Evolutionary conservation across 2,329 filamentous ascomycete species (phyloP).

Genomic region (Amauroascus niger): DNA sequence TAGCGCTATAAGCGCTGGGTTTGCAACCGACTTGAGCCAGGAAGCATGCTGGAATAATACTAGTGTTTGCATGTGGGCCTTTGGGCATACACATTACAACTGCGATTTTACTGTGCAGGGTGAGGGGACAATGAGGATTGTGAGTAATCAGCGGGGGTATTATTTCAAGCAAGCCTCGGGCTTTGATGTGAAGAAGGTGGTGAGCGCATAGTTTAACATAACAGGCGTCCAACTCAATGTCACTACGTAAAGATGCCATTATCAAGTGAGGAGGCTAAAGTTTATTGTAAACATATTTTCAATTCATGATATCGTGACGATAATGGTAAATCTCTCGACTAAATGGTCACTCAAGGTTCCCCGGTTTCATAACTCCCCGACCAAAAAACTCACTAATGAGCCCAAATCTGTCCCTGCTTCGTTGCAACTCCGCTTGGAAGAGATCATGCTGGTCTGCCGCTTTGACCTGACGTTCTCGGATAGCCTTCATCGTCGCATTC

Average conservation of each 20-base stretch:
- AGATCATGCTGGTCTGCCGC: constrained; percentile 78
- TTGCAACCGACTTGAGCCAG: constrained; percentile 35
- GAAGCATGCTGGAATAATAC: constrained; percentile 34
- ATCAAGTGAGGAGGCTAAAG: too few species aligned
- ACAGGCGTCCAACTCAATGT: too few species aligned
- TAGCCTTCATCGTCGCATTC: constrained; percentile 80
- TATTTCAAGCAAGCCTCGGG: constrained; percentile 30
- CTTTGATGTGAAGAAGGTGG: constrained; percentile 27
- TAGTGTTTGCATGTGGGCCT: constrained; percentile 38
- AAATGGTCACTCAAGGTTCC: constrained; percentile 7
- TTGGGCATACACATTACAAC: constrained; percentile 43
- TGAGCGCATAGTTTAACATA: too few species aligned
- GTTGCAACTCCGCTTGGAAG: constrained; percentile 69
- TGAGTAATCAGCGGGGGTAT: constrained; percentile 30
- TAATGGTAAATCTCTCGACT: background rate
- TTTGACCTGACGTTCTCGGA: constrained; percentile 76
- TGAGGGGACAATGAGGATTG: constrained; percentile 28
- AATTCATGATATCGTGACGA: background rate
- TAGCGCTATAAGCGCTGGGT: constrained; percentile 31
- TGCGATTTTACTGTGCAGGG: constrained; percentile 28
- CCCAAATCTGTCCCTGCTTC: constrained; percentile 74
- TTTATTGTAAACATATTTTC: too few species aligned
- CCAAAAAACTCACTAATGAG: constrained; percentile 93
- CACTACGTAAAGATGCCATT: too few species aligned
- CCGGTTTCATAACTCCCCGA: constrained; percentile 67